Conservation (phyloP, 2,329 filamentous ascomycete genomes). For the Apiospora aurea region DNA sequence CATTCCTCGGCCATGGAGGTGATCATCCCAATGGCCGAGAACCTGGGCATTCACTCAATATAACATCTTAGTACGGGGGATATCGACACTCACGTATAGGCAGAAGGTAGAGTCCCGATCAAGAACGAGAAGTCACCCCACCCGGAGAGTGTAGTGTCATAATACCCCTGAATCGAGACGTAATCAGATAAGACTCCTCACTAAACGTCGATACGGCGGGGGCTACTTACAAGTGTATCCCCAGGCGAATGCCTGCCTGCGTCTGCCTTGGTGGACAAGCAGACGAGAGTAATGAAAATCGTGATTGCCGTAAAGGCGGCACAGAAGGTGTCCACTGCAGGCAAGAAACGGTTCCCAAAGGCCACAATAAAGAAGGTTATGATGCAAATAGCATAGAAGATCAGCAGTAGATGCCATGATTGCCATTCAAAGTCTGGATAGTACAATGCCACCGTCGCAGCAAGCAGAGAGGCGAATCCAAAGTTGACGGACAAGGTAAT, state of each 20-base stretch:
- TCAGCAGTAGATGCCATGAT: constrained; percentile 65
- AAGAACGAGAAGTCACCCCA: constrained; percentile 68
- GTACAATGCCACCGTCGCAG: constrained; percentile 59
- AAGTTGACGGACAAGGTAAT: constrained; percentile 62
- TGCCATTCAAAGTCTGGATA: constrained; percentile 59
- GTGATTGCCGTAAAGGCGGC: constrained; percentile 61
- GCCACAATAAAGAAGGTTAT: constrained; percentile 62
- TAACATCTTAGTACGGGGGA: too few species aligned
- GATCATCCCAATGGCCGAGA: constrained; percentile 68
- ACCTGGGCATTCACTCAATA: constrained; percentile 38
- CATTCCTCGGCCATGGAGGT: constrained; percentile 69
- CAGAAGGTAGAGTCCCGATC: constrained; percentile 65
- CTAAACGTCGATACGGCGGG: too few species aligned
- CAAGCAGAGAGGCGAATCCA: constrained; percentile 61
- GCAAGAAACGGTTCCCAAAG: constrained; percentile 63
- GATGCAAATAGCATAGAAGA: constrained; percentile 67
- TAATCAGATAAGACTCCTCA: too few species aligned
- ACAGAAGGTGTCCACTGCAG: constrained; percentile 65
- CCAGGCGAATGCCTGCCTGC: constrained; percentile 58
- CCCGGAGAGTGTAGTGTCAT: constrained; percentile 61
- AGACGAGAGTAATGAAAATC: constrained; percentile 64
- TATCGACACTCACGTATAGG: constrained; percentile 51
- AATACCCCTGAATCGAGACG: constrained; percentile 49
- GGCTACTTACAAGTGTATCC: constrained; percentile 58
- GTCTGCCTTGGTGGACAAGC: constrained; percentile 60